Percentiles rank a stretch among this genome's conserved stretches.
phyloP scores from a whole-genome alignment of 176 grass and related monocot genomes.

The Phragmites australis region DNA sequence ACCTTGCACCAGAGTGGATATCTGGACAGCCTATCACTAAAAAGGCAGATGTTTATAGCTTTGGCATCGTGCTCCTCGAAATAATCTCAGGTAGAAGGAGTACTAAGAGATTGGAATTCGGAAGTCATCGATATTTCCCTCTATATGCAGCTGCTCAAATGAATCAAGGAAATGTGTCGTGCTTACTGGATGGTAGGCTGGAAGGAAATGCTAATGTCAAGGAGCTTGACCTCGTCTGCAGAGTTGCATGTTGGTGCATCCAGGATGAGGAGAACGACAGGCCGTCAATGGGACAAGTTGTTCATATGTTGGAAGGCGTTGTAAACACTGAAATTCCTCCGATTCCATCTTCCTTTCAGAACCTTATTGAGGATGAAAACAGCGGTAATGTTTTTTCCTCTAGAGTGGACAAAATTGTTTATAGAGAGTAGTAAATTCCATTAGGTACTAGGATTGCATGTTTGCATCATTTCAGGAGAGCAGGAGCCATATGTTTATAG shows the following conservation, averaged over 20 bases:
- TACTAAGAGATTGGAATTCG: background rate
- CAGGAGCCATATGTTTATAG: too few species aligned
- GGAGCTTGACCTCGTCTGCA: background rate
- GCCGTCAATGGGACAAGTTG: constrained; percentile 20
- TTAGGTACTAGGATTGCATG: too few species aligned
- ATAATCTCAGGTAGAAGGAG: constrained; percentile 26
- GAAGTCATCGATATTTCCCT: constrained; percentile 29
- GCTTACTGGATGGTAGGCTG: constrained; percentile 15
- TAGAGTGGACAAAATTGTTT: background rate
- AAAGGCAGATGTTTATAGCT: constrained; percentile 26
- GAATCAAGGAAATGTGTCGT: constrained; percentile 8
- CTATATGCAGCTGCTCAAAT: constrained; percentile 13
- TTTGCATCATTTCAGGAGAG: too few species aligned
- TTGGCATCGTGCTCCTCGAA: constrained; percentile 29
- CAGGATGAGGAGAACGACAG: constrained; percentile 12
- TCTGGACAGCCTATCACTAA: constrained; percentile 13
- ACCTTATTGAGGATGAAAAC: background rate
- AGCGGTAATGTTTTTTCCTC: background rate
- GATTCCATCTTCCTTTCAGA: background rate
- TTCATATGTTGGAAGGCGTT: constrained; percentile 19
- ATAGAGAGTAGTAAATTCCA: background rate
- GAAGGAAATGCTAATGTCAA: constrained; percentile 1
- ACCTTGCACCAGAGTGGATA: constrained; percentile 35
- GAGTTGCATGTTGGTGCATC: constrained; percentile 30
- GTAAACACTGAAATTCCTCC: constrained; percentile 18